Conservation (phyloP, 345 rosid species). For the thale cress (Arabidopsis thaliana) region TAIR10.1 NC_003074.8:20801001-20801500, state of each 20-base stretch:
- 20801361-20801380: constrained; percentile 5
- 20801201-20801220: constrained; percentile 22
- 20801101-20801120: neutral
- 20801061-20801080: no score
- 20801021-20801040: neutral
- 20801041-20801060: neutral
- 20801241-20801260: neutral
- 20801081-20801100: no score
- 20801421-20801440: neutral
- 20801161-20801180: constrained; percentile 40
- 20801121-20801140: constrained; percentile 33
- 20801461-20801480: constrained; percentile 40
- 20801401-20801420: constrained; percentile 37
- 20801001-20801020: no score
- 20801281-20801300: constrained; percentile 32
- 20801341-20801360: constrained; percentile 43
- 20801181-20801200: constrained; percentile 10
- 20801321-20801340: constrained; percentile 22
- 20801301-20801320: constrained; percentile 29
- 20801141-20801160: constrained; percentile 27
- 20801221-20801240: neutral
- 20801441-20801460: constrained; percentile 26
- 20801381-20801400: constrained; percentile 10
- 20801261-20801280: neutral
- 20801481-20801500: constrained; percentile 33